A percentile compares a stretch with the other conserved stretches of the same genome.
These are phyloP conservation scores for Cercospora citrullina DNA, from an alignment of 2,329 filamentous ascomycete species.

Conservation along the genomic window DNA sequence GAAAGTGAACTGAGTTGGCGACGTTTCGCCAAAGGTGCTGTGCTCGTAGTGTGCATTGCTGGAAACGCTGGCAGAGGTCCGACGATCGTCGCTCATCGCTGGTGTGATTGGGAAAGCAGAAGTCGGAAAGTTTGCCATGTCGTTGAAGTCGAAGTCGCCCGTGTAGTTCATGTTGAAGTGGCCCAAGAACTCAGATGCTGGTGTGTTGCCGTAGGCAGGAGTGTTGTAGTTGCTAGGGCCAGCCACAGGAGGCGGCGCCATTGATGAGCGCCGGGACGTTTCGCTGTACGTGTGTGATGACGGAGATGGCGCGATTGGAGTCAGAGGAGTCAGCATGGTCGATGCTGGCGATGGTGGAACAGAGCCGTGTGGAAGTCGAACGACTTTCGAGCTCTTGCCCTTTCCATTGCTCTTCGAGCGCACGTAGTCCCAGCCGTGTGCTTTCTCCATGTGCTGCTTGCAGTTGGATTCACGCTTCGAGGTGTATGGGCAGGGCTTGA, in stretches of 20 bases:
- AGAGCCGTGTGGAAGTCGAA: constrained; percentile 59
- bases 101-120: constrained; percentile 37
- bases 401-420: constrained; percentile 91
- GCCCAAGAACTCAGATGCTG: constrained; percentile 37
- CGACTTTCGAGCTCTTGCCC: constrained; percentile 55
- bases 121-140: constrained; percentile 31
- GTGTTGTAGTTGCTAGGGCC: constrained; percentile 36
- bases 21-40: constrained; percentile 46
- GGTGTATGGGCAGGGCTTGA: constrained; percentile 81
- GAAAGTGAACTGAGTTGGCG: constrained; percentile 57
- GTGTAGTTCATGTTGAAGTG: constrained; percentile 40
- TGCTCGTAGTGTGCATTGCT: constrained; percentile 43
- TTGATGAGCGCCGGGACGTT: constrained; percentile 36
- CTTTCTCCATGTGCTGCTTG: constrained; percentile 99
- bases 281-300: constrained; percentile 41
- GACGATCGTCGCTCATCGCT: constrained; percentile 39
- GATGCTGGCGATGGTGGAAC: constrained; percentile 64
- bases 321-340: constrained; percentile 37
- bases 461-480: constrained; percentile 96
- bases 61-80: constrained; percentile 31
- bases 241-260: constrained; percentile 36
- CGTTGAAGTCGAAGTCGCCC: constrained; percentile 38
- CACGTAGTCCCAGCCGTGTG: constrained; percentile 85
- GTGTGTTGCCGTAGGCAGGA: constrained; percentile 33
- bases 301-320: constrained; percentile 44